These are phyloP conservation scores for Calonectria pteridis DNA, from an alignment of 2,329 filamentous ascomycete species.

Conservation along the genomic window DNA sequence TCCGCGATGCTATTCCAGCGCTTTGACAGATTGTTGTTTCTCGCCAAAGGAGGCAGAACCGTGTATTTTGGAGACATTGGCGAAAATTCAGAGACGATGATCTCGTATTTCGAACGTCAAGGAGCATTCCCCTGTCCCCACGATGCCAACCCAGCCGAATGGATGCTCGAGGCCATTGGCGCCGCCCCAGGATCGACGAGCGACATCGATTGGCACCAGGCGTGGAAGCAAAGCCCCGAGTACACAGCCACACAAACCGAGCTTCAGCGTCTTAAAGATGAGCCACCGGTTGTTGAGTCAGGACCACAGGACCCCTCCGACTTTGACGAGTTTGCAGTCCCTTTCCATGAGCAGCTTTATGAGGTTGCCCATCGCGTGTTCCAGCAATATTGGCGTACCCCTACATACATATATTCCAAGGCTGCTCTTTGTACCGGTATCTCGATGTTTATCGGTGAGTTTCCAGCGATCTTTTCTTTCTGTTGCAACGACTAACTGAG, in stretches of 20 bases:
- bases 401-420: constrained; percentile 91
- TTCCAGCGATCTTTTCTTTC: neutral
- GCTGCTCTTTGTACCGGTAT: constrained; percentile 73
- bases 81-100: constrained; percentile 74
- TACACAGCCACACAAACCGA: constrained; percentile 67
- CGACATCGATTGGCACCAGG: constrained; percentile 74
- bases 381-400: constrained; percentile 92
- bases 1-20: constrained; percentile 94
- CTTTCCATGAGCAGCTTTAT: constrained; percentile 75
- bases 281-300: constrained; percentile 48
- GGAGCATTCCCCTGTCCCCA: constrained; percentile 74
- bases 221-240: constrained; percentile 71
- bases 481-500: neutral
- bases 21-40: constrained; percentile 84
- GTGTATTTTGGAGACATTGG: constrained; percentile 88
- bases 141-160: constrained; percentile 84
- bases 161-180: constrained; percentile 76
- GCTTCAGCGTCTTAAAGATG: constrained; percentile 62
- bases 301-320: constrained; percentile 53
- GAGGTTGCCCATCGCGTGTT: constrained; percentile 81
- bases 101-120: constrained; percentile 81
- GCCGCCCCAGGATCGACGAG: constrained; percentile 73
- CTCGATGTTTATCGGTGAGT: constrained; percentile 78
- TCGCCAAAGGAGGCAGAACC: constrained; percentile 80
- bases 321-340: constrained; percentile 84